phyloP scores from a whole-genome alignment of 768 basidiomycete species.

The Phaffia australis region DNA sequence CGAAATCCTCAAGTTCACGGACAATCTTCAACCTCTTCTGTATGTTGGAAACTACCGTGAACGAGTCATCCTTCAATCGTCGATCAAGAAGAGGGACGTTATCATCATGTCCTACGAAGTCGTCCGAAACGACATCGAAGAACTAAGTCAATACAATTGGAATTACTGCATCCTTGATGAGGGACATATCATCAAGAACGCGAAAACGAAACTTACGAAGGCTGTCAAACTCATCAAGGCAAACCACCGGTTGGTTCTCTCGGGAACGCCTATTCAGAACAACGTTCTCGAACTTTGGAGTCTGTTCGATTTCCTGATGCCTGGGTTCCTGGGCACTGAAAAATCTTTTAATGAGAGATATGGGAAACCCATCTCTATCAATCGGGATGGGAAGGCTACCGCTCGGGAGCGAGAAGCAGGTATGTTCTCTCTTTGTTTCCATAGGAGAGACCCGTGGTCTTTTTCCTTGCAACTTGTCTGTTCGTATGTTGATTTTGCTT shows the following conservation, averaged over 20 bases:
- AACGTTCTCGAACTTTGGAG: slow-evolving; percentile 98
- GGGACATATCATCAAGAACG: slow-evolving; percentile 97
- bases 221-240: slow-evolving; percentile 84
- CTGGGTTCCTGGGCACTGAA: slow-evolving; percentile 95
- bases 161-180: slow-evolving; percentile 95
- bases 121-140: slow-evolving; percentile 81
- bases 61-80: slow-evolving; percentile 55
- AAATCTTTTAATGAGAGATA: slow-evolving; percentile 88
- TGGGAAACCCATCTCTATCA: slow-evolving; percentile 87
- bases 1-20: slow-evolving; percentile 85
- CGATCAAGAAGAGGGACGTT: slow-evolving; percentile 65
- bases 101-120: slow-evolving; percentile 97
- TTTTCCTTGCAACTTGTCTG: not conserved
- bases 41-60: slow-evolving; percentile 83
- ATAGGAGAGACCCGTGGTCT: not conserved
- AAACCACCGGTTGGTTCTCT: slow-evolving; percentile 85
- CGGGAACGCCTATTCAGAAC: slow-evolving; percentile 97
- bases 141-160: slow-evolving; percentile 66
- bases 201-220: slow-evolving; percentile 93
- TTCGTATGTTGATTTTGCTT: not conserved
- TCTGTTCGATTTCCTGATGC: slow-evolving; percentile 98
- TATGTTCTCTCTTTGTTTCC: slow-evolving; percentile 40
- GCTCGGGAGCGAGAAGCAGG: slow-evolving; percentile 89
- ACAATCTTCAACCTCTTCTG: slow-evolving; percentile 68
- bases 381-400: slow-evolving; percentile 74